Evolutionary conservation across 169 alveolate genomes (phyloP).

Genomic region (Cryptosporidium sp.): DNA sequence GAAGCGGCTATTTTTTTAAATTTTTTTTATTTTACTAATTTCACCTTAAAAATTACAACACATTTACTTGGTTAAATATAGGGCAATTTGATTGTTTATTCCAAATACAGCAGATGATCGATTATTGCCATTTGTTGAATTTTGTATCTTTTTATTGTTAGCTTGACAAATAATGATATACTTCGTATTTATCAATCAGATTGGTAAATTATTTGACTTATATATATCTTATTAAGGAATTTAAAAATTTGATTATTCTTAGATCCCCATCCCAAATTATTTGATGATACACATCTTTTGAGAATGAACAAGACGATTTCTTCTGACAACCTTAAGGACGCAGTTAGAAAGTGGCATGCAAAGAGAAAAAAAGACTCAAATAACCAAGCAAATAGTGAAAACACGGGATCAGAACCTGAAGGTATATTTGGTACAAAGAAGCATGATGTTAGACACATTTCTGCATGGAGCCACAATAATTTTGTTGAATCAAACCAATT

Average conservation of each 20-base stretch:
- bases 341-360: constrained; percentile 74
- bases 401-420: not conserved
- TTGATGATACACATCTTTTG: not conserved
- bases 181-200: not conserved
- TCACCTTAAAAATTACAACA: not conserved
- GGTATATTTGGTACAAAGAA: not conserved
- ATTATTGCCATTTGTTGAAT: too few species aligned
- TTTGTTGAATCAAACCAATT: not conserved
- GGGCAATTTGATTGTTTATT: too few species aligned
- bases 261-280: not conserved
- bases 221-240: not conserved
- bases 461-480: not conserved
- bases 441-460: not conserved
- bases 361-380: constrained; percentile 43
- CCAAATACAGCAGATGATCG: not conserved
- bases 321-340: constrained; percentile 59
- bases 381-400: not conserved
- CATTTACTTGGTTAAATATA: not conserved
- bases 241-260: not conserved
- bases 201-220: not conserved
- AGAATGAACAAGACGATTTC: constrained; percentile 11
- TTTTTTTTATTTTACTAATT: not conserved
- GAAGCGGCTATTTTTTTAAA: not conserved
- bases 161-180: not conserved
- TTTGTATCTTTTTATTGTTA: too few species aligned